Conservation (phyloP, 2,329 filamentous ascomycete genomes). For the Beauveria australis region DNA sequence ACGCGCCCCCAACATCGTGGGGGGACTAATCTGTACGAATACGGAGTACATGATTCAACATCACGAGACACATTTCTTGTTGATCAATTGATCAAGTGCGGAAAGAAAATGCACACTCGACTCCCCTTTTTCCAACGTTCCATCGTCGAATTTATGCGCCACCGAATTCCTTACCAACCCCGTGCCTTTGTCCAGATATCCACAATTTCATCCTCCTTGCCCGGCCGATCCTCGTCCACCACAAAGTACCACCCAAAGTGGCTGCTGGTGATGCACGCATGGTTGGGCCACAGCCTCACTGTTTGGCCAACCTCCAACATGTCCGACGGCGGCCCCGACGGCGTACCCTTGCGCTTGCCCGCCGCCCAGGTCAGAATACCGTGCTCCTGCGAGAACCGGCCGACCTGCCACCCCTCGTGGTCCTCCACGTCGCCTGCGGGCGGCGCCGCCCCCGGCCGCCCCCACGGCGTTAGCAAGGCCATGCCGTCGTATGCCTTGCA, state of each 20-base stretch:
- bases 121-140: not conserved
- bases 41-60: no score
- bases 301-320: slow-evolving; percentile 54
- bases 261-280: slow-evolving; percentile 68
- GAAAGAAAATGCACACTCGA: no score
- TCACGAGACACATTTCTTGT: no score
- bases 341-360: slow-evolving; percentile 22
- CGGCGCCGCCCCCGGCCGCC: slow-evolving; percentile 21
- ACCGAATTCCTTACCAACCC: slow-evolving; percentile 16
- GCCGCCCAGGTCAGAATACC: slow-evolving; percentile 55
- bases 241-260: slow-evolving; percentile 67
- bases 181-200: slow-evolving; percentile 55
- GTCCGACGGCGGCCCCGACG: slow-evolving; percentile 12
- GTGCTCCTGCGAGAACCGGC: slow-evolving; percentile 69
- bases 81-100: no score
- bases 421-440: slow-evolving; percentile 25
- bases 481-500: slow-evolving; percentile 65
- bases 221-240: slow-evolving; percentile 53
- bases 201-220: slow-evolving; percentile 52
- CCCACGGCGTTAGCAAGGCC: slow-evolving; percentile 60
- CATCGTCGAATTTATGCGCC: not conserved
- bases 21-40: no score
- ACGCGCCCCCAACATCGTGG: no score
- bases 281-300: slow-evolving; percentile 69
- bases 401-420: slow-evolving; percentile 57